Evolutionary conservation across 1,284 basidiomycete species (phyloP).

Genomic region (Gymnopus androsaceus): DNA sequence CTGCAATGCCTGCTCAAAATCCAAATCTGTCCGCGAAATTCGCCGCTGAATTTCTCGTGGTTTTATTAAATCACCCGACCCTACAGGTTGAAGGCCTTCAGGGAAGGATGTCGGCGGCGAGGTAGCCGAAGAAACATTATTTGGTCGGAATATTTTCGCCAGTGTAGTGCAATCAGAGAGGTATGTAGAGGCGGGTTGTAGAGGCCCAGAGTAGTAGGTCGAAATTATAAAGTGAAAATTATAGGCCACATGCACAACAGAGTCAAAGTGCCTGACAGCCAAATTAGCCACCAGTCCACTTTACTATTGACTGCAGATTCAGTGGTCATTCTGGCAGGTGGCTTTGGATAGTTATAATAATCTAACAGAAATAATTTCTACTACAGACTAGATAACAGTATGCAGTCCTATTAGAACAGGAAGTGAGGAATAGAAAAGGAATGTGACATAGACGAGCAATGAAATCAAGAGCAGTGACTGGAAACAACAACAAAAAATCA

Average conservation of each 20-base stretch:
- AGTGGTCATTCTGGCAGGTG: too few relatives aligned
- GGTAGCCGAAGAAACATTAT: constrained; percentile 32
- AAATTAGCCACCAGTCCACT: too few relatives aligned
- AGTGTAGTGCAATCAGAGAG: constrained; percentile 7
- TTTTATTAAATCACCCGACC: constrained; percentile 47
- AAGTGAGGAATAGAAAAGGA: constrained; percentile 15
- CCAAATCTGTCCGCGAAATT: constrained; percentile 69
- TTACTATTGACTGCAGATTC: too few relatives aligned
- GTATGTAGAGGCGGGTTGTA: not conserved
- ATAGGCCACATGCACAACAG: too few relatives aligned
- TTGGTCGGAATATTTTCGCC: constrained; percentile 48
- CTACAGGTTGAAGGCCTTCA: constrained; percentile 54
- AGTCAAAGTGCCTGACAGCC: not conserved
- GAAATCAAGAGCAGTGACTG: constrained; percentile 2
- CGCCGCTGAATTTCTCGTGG: constrained; percentile 45
- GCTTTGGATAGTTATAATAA: too few relatives aligned
- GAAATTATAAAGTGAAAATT: too few relatives aligned
- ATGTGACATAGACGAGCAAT: constrained; percentile 14
- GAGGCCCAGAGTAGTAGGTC: not conserved
- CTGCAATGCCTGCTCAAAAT: constrained; percentile 75
- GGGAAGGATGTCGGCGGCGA: constrained; percentile 51
- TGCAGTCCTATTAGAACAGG: constrained; percentile 13
- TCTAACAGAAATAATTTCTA: not conserved
- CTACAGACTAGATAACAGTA: not conserved
- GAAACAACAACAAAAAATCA: constrained; percentile 2